These are phyloP conservation scores for Podospora bellae-mahoneyi DNA, from an alignment of 495 filamentous ascomycete species.

Conservation along the genomic window DNA sequence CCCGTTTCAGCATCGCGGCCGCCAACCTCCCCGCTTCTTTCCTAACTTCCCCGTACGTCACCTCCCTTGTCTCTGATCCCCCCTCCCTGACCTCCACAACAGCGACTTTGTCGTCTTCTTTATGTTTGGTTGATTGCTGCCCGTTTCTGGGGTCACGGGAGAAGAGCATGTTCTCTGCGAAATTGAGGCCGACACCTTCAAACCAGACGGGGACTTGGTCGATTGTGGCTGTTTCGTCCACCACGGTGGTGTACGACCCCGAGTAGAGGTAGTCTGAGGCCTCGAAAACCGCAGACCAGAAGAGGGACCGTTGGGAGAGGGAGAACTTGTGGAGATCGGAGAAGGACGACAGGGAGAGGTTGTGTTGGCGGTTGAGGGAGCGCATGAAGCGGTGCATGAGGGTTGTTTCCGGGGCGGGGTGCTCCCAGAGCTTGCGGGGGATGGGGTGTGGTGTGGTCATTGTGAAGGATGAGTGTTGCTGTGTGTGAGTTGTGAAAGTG, in stretches of 20 bases:
- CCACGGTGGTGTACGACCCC: conserved; percentile 55
- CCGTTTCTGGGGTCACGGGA: conserved; percentile 33
- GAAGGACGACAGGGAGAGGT: conserved; percentile 37
- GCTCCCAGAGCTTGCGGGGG: conserved; percentile 39
- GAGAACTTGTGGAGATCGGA: conserved; percentile 64
- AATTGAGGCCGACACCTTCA: conserved; percentile 60
- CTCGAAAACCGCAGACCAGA: conserved; percentile 64
- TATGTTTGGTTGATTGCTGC: conserved; percentile 45
- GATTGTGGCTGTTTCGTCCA: conserved; percentile 65
- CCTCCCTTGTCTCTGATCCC: conserved; percentile 48
- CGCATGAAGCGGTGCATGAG: conserved; percentile 52
- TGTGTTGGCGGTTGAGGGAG: conserved; percentile 43
- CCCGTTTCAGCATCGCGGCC: conserved; percentile 59
- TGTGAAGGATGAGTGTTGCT: background rate
- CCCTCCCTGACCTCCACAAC: conserved; percentile 72
- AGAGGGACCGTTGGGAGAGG: conserved; percentile 55
- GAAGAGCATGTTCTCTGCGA: conserved; percentile 62
- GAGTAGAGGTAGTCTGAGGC: conserved; percentile 57
- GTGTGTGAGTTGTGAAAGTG: background rate
- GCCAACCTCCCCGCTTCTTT: conserved; percentile 52
- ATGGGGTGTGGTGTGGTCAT: background rate
- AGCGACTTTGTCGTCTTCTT: conserved; percentile 67
- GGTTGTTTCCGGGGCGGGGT: conserved; percentile 51
- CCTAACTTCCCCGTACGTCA: conserved; percentile 64
- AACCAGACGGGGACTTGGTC: conserved; percentile 68